Evolutionary conservation across 2,329 filamentous ascomycete species (phyloP), one percentile per base, ranked within the genome.

Genomic region (Fusarium dlaminii): DNA sequence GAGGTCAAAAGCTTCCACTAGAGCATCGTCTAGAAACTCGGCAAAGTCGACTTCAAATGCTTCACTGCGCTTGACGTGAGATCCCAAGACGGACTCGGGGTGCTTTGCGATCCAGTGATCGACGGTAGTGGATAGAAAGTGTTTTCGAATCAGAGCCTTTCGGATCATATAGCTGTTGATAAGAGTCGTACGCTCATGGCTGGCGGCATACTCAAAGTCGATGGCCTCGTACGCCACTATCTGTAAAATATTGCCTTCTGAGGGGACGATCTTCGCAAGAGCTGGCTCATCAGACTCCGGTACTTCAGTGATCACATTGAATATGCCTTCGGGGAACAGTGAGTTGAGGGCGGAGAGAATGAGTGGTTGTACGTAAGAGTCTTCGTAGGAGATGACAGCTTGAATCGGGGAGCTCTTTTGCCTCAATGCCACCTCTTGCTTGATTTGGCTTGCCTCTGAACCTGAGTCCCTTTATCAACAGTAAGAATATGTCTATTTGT

Each of bases 41-140:
- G 95, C 95, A 80, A 96, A 99, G 82, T 99, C 96, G 13, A 99
- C 88, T 83, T 99, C 96, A 76, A 99, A 98, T 46, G 94, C 90
- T 72, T 97, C 94, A 48, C 91, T 91, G 5, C 92, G 89, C 81
- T 94, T 93, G 62, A 97, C 90, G 78, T 96, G 92, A 4, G 85
- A 84, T 66, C 85, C 87, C 18, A 99, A 86, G 10, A 91, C 82
- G 15, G 91, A 94, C 2, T 87, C 82, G 0, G 96, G 94, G 77
- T 96, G 88, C 82, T 99, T 99, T 43, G 92, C 90, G 10, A 93
- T 86, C 94, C 95, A 98, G 80, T 93, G 92, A 52, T 93, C 89
- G 29, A 98, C 90, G 0, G 95, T 98, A 27, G 91, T 90, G 8
- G 93, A 92, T 7, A 99, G 88, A 81, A 96, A 98, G 82, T 99